These are phyloP conservation scores for Trypanosoma cruzi DNA, from an alignment of 208 protist genomes.

Conservation along the genomic window DNA sequence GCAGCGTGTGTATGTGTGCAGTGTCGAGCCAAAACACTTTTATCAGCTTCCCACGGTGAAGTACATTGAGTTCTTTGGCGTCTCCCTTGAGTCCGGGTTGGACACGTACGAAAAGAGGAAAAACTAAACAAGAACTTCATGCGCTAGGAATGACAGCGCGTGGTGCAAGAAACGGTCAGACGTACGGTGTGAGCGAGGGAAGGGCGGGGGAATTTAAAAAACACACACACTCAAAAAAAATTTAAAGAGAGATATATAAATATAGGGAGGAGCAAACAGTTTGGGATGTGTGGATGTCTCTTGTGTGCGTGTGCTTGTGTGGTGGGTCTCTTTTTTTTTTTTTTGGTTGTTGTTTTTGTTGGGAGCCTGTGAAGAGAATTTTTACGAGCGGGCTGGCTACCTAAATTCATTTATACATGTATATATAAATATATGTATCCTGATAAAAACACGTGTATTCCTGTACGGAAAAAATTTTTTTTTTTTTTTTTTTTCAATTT, in stretches of 20 bases:
- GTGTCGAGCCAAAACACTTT: conserved; percentile 78
- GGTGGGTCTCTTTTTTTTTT: conserved; percentile 6
- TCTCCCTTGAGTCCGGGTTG: conserved; percentile 52
- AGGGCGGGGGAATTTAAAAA: background rate
- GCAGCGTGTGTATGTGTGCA: conserved; percentile 63
- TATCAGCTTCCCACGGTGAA: conserved; percentile 76
- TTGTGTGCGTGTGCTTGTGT: no score
- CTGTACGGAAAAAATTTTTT: no score
- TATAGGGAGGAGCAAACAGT: no score
- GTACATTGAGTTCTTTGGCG: conserved; percentile 76
- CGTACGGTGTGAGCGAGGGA: background rate
- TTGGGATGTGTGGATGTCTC: no score
- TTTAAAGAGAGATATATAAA: no score
- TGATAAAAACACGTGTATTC: no score
- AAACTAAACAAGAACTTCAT: background rate
- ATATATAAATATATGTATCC: no score
- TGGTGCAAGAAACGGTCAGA: background rate
- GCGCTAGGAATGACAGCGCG: background rate
- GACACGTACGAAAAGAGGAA: conserved; percentile 51
- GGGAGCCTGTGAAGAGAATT: no score
- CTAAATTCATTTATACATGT: no score
- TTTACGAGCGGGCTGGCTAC: no score
- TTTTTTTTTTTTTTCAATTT: no score
- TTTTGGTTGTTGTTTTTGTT: background rate
- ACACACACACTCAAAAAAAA: background rate